Evolutionary conservation across 805 yeast genomes (phyloP), one percentile per base, ranked within the genome.

Genomic region (Yamadazyma scolyti): DNA sequence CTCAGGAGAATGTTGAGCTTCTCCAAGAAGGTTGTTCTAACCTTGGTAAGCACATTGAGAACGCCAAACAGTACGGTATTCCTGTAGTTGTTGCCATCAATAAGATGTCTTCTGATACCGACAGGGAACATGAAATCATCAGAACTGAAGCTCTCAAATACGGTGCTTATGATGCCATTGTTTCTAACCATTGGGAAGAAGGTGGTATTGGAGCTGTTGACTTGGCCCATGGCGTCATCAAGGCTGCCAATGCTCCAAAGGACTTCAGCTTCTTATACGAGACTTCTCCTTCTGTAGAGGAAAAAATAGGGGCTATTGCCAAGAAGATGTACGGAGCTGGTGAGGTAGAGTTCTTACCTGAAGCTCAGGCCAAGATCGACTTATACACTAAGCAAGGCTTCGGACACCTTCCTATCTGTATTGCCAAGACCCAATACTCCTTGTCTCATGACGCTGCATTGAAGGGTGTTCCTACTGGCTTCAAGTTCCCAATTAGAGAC

Each of bases 401-500:
- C 44, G 85, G 78, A 34, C 66, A 82, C 48, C 67, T 83, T 53
- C 94, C 94, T 33, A 77, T 83, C 46, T 83, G 94, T 68, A 74
- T 83, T 51, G 94, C 94, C 25, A 83, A 83, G 67, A 83, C 94
- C 4, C 94, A 83, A 58, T 83, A 83, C 59, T 83, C 93, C 11
- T 65, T 83, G 48, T 82, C 90, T 6, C 93, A 82, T 52, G 94
- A 83, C 60, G 84, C 93, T 16, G 74, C 73, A 27, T 68, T 82
- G 63, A 83, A 83, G 66, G 90, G 90, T 58, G 90, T 81, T 35
- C 94, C 94, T 46, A 71, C 77, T 13, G 90, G 82, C 1, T 83
- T 82, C 63, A 76, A 69, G 23, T 78, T 83, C 66, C 94, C 94
- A 35, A 79, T 83, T 46, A 73, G 90, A 64, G 94, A 83, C 46